phyloP scores from a whole-genome alignment of 2,329 filamentous ascomycete genomes.

The Niveomyces coronatus region DNA sequence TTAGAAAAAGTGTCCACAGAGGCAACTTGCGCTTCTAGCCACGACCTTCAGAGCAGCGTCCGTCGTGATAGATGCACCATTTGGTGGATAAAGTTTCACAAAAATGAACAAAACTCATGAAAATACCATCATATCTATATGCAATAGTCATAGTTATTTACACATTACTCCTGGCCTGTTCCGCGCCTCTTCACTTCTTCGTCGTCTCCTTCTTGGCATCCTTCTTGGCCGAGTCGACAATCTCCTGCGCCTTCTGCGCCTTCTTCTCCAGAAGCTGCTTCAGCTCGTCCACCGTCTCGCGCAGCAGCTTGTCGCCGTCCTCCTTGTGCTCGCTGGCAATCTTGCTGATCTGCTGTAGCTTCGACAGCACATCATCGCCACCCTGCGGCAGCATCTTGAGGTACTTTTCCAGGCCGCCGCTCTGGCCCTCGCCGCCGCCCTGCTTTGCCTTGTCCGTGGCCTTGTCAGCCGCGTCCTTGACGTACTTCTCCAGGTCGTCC shows the following conservation, averaged over 20 bases:
- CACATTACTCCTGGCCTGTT: too few species aligned
- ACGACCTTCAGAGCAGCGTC: too few species aligned
- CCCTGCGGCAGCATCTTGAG: slow-evolving; percentile 56
- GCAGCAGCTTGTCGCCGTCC: slow-evolving; percentile 59
- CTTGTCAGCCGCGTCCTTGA: slow-evolving; percentile 21
- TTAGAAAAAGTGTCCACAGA: too few species aligned
- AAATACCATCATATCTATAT: too few species aligned
- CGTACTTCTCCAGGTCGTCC: slow-evolving; percentile 29
- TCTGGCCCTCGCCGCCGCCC: slow-evolving; percentile 26
- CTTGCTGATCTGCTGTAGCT: slow-evolving; percentile 54
- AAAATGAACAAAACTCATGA: too few species aligned
- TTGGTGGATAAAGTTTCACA: too few species aligned
- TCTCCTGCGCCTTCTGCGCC: slow-evolving; percentile 45
- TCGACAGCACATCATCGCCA: slow-evolving; percentile 52
- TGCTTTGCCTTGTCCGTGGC: slow-evolving; percentile 10
- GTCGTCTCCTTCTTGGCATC: slow-evolving; percentile 28
- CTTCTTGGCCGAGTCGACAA: slow-evolving; percentile 44
- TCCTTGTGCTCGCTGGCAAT: slow-evolving; percentile 57
- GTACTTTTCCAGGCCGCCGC: slow-evolving; percentile 47
- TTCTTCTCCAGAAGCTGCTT: slow-evolving; percentile 53
- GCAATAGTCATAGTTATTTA: too few species aligned
- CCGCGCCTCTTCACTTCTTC: too few species aligned
- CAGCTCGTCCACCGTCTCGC: slow-evolving; percentile 58
- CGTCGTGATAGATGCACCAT: too few species aligned
- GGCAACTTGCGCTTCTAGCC: too few species aligned